A percentile compares a stretch with the other conserved stretches of the same genome.
These are phyloP conservation scores for Cryptosporidium sp. DNA, from an alignment of 169 alveolate genomes.

Conservation along the genomic window DNA sequence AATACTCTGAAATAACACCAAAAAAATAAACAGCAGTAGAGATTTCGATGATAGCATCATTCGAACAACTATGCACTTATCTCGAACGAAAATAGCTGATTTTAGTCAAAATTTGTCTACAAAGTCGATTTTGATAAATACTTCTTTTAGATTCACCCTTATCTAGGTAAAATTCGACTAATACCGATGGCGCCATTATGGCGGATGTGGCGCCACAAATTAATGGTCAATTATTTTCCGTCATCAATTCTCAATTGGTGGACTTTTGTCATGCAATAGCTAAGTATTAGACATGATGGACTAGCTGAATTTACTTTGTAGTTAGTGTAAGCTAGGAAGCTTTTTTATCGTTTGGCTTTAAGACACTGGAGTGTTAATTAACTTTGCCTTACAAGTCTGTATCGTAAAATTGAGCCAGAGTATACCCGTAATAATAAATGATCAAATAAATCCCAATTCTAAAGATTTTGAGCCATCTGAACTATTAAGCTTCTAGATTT, in stretches of 20 bases:
- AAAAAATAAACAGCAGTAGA: constrained; percentile 1
- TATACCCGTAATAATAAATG: background rate
- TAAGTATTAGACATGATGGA: no score
- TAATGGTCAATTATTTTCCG: background rate
- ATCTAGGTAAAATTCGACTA: constrained; percentile 51
- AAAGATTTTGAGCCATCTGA: background rate
- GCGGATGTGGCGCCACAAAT: background rate
- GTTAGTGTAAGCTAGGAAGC: background rate
- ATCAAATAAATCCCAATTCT: background rate
- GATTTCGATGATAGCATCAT: background rate
- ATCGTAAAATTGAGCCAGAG: no score
- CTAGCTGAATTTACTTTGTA: background rate
- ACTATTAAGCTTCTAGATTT: no score
- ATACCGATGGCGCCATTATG: background rate
- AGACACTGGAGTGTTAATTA: background rate
- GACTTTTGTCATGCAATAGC: no score
- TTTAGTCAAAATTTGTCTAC: background rate
- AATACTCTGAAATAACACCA: background rate
- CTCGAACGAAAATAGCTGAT: constrained; percentile 1
- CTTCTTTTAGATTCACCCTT: background rate
- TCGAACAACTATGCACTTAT: background rate
- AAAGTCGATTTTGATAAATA: constrained; percentile 1
- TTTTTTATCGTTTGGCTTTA: no score
- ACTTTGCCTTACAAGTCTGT: no score
- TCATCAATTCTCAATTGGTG: background rate